These are phyloP conservation scores for Aspergillus chevalieri DNA, from an alignment of 2,329 filamentous ascomycete genomes.

Conservation along the genomic window DNA sequence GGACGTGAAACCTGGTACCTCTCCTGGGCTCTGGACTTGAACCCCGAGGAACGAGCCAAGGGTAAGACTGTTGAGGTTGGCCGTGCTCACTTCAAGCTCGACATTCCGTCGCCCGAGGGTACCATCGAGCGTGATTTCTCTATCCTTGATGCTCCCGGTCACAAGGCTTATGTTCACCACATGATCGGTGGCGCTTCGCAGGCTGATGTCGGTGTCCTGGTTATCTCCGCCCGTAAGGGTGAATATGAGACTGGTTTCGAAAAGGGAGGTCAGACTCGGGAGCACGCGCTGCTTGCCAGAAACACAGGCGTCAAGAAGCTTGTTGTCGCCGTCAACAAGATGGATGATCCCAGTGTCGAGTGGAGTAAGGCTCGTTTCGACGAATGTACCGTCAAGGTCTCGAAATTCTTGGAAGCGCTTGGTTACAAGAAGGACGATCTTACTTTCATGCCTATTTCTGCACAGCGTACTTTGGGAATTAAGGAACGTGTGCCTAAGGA, in stretches of 20 bases:
- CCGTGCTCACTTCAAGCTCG: conserved; percentile 88
- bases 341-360: conserved; percentile 94
- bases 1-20: conserved; percentile 98
- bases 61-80: conserved; percentile 98
- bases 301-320: conserved; percentile 98
- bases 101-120: conserved; percentile 29
- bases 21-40: conserved; percentile 96
- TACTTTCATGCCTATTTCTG: conserved; percentile 92
- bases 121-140: conserved; percentile 86
- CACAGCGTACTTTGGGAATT: conserved; percentile 78
- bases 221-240: conserved; percentile 93
- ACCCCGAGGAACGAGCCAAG: conserved; percentile 91
- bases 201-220: conserved; percentile 87
- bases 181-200: conserved; percentile 97
- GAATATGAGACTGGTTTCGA: conserved; percentile 99
- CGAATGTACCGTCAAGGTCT: conserved; percentile 86
- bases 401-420: conserved; percentile 80
- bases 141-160: conserved; percentile 91
- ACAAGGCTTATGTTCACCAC: conserved; percentile 96
- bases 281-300: conserved; percentile 96
- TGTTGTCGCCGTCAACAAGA: conserved; percentile 94
- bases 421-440: conserved; percentile 96
- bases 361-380: conserved; percentile 92
- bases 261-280: conserved; percentile 89
- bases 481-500: conserved; percentile 78